Conservation (phyloP, 805 yeast genomes). For the Suhomyces xylopsoci region DNA sequence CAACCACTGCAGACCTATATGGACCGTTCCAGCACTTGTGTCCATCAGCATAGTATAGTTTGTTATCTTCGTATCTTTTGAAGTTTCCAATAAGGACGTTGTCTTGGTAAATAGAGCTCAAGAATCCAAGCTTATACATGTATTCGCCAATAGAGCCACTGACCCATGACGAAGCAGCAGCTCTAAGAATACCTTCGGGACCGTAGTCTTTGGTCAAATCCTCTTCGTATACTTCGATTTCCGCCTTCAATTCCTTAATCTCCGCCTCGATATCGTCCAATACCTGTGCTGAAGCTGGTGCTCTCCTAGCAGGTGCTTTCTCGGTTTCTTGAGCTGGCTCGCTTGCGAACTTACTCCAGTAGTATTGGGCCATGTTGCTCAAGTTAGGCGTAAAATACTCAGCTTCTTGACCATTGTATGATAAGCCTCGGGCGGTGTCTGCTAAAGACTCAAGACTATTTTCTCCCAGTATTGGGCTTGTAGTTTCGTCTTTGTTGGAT, state of each 20-base stretch:
- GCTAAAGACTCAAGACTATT: constrained; percentile 1
- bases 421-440: constrained; percentile 2
- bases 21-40: constrained; percentile 96
- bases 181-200: constrained; percentile 60
- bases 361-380: constrained; percentile 23
- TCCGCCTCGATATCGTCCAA: constrained; percentile 17
- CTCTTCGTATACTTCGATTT: constrained; percentile 11
- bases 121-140: constrained; percentile 59
- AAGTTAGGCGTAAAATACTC: constrained; percentile 16
- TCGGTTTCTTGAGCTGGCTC: neutral
- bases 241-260: constrained; percentile 14
- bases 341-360: constrained; percentile 8
- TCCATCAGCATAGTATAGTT: constrained; percentile 55
- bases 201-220: constrained; percentile 46
- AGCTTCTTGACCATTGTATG: neutral
- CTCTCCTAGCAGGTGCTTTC: neutral
- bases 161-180: constrained; percentile 50
- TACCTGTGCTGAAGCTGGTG: neutral
- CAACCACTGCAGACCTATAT: constrained; percentile 61
- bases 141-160: constrained; percentile 61
- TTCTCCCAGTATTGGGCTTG: neutral
- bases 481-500: constrained; percentile 32
- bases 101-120: constrained; percentile 56
- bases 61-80: constrained; percentile 22
- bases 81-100: constrained; percentile 51